phyloP scores from a whole-genome alignment of 1,284 basidiomycete genomes.

The Puccinia triticina region DNA sequence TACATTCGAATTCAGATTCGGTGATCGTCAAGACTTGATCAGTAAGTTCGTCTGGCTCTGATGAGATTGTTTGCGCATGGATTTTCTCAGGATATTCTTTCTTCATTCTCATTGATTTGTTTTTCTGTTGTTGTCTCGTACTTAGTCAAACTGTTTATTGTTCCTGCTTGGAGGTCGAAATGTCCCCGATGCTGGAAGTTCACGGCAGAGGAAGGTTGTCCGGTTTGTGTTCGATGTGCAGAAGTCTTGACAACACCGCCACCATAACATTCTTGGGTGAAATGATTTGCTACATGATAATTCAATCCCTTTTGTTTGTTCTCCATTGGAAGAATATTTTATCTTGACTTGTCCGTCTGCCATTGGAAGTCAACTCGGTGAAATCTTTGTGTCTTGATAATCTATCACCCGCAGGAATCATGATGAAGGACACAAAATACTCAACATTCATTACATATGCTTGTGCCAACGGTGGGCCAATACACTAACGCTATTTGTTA shows the following conservation, averaged over 20 bases:
- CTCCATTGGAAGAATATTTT: too few relatives aligned
- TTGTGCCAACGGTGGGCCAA: too few relatives aligned
- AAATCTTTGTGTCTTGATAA: too few relatives aligned
- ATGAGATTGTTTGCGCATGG: neutral
- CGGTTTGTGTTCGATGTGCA: conserved; percentile 41
- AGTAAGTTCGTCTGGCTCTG: conserved; percentile 2
- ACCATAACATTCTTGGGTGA: neutral
- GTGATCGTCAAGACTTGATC: conserved; percentile 20
- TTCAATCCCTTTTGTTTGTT: too few relatives aligned
- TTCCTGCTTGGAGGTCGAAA: conserved; percentile 49
- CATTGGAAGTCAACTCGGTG: too few relatives aligned
- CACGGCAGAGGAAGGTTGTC: conserved; percentile 29
- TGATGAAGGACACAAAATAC: too few relatives aligned
- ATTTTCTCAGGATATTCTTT: neutral
- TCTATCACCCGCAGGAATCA: too few relatives aligned
- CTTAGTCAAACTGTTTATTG: conserved; percentile 32
- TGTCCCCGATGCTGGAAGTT: conserved; percentile 49
- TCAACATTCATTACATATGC: too few relatives aligned
- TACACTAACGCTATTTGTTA: too few relatives aligned
- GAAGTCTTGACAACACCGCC: conserved; percentile 24
- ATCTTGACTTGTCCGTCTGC: too few relatives aligned
- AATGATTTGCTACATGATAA: too few relatives aligned
- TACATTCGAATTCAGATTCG: conserved; percentile 7
- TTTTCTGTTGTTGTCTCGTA: neutral
- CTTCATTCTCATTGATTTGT: too few relatives aligned